A percentile compares a stretch with the other conserved stretches of the same genome.
Evolutionary conservation across 1,284 basidiomycete genomes (phyloP).

Genomic region (Trichosporon ovoides): DNA sequence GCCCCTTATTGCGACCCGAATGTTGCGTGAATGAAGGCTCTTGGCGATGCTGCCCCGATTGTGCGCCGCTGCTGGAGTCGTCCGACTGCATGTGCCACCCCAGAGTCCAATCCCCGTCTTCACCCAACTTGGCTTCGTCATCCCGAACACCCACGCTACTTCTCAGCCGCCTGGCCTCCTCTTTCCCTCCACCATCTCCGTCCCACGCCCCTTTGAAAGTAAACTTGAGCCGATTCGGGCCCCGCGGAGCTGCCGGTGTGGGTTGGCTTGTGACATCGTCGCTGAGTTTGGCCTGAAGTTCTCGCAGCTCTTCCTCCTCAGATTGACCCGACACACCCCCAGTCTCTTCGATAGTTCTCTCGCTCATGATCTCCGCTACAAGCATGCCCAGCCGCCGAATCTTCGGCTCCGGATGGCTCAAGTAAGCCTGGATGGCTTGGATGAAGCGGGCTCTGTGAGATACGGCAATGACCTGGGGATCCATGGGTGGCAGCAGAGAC

Average conservation of each 20-base stretch:
- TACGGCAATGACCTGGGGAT: conserved; percentile 46
- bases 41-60: neutral
- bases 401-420: conserved; percentile 68
- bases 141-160: conserved; percentile 55
- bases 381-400: conserved; percentile 91
- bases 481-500: conserved; percentile 57
- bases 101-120: conserved; percentile 29
- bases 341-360: conserved; percentile 26
- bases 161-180: conserved; percentile 61
- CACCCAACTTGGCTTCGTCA: conserved; percentile 46
- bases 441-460: conserved; percentile 62
- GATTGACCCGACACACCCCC: neutral
- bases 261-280: conserved; percentile 24
- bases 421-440: conserved; percentile 66
- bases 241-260: conserved; percentile 3
- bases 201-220: conserved; percentile 65
- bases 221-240: conserved; percentile 67
- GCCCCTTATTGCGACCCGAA: neutral
- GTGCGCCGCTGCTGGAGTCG: neutral
- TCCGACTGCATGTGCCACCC: conserved; percentile 28
- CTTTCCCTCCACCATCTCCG: conserved; percentile 62
- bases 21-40: neutral
- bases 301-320: conserved; percentile 35
- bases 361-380: conserved; percentile 64
- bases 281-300: conserved; percentile 38